Conservation (phyloP, 2,329 filamentous ascomycete species). For the Dothistroma septosporum region DNA sequence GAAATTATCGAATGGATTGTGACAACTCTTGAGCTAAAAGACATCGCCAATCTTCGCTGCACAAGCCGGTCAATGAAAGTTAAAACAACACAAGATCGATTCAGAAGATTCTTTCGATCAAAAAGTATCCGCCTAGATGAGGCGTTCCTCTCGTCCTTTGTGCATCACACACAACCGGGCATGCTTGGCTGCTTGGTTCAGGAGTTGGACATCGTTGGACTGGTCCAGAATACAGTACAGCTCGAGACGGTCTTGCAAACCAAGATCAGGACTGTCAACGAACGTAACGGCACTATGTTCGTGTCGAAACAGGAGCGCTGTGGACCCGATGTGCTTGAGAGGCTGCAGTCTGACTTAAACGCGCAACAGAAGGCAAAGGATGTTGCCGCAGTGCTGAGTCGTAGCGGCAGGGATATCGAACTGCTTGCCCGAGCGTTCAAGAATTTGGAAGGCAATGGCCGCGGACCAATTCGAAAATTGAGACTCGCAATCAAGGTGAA, state of each 20-base stretch:
- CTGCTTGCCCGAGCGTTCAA: conserved; percentile 3
- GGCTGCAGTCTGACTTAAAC: not conserved
- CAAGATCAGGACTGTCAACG: not conserved
- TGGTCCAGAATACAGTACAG: conserved; percentile 6
- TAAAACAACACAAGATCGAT: conserved; percentile 12
- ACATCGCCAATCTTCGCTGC: conserved; percentile 10
- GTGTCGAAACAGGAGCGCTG: not conserved
- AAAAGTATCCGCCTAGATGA: conserved; percentile 5
- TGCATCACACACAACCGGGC: conserved; percentile 4
- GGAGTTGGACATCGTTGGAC: conserved; percentile 10
- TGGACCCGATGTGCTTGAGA: conserved; percentile 1
- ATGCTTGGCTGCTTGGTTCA: conserved; percentile 7
- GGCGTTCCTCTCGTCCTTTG: conserved; percentile 1
- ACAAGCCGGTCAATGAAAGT: conserved; percentile 5
- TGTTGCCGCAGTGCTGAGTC: not conserved
- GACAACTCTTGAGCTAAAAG: not conserved
- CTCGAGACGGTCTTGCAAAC: conserved; percentile 1
- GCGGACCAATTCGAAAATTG: not conserved
- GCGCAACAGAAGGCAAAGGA: not conserved
- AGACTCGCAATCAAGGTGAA: not conserved
- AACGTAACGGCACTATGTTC: conserved; percentile 3
- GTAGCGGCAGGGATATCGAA: not conserved
- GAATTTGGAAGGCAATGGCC: not conserved
- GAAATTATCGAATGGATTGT: conserved; percentile 14
- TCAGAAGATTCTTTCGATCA: conserved; percentile 8